phyloP scores from a whole-genome alignment of 345 rosid genomes.

The Salix suchowensis region DNA sequence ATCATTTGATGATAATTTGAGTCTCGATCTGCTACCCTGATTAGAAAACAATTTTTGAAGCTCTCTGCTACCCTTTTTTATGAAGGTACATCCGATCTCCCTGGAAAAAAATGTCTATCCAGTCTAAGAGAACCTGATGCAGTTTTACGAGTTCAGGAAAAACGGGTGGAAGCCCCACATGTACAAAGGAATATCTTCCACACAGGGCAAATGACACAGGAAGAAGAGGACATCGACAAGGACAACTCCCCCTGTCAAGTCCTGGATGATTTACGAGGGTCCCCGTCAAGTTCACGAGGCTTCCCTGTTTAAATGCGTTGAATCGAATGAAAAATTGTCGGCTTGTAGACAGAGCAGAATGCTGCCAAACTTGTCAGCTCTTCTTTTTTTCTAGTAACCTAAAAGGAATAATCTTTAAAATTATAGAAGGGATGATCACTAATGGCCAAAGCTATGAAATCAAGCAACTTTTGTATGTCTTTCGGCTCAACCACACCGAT shows the following conservation, averaged over 20 bases:
- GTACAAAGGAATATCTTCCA: neutral
- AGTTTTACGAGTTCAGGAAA: too few species aligned
- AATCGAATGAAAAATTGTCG: neutral
- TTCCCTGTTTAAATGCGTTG: neutral
- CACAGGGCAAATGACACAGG: neutral
- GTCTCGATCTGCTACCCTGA: too few species aligned
- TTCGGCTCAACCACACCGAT: too few species aligned
- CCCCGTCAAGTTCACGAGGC: conserved; percentile 9
- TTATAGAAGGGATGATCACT: neutral
- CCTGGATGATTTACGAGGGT: neutral
- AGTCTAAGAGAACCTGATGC: too few species aligned
- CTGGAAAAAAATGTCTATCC: too few species aligned
- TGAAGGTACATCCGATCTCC: too few species aligned
- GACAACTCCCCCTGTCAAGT: neutral
- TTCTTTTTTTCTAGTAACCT: neutral
- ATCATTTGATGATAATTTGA: too few species aligned
- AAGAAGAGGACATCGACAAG: neutral
- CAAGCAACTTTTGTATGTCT: too few species aligned
- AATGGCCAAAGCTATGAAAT: too few species aligned
- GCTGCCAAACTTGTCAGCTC: neutral
- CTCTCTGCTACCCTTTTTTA: too few species aligned
- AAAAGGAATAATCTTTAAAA: neutral
- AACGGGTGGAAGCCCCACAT: neutral
- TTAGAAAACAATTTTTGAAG: too few species aligned
- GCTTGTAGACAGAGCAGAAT: neutral